Conservation (phyloP, 441 rosid genomes). For the Rhodomyrtus psidioides region DNA sequence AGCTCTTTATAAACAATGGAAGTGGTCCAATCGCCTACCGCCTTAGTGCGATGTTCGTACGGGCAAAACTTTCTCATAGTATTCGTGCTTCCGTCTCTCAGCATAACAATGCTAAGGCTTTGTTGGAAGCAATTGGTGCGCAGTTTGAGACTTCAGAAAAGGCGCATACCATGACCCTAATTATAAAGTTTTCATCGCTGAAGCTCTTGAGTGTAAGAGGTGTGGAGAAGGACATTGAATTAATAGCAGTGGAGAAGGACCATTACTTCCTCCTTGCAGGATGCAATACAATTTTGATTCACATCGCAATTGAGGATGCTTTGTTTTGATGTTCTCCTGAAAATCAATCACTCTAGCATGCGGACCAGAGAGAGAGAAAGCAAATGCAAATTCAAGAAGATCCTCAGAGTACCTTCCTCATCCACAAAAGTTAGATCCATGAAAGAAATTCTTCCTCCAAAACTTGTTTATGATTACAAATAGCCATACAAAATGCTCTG, state of each 20-base stretch:
- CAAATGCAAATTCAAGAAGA: neutral
- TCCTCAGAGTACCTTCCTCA: neutral
- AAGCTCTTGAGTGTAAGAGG: no score
- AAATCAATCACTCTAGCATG: neutral
- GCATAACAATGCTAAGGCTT: no score
- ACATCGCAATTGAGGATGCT: conserved; percentile 91
- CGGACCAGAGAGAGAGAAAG: neutral
- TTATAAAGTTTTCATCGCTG: no score
- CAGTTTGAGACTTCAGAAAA: no score
- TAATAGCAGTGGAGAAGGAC: neutral
- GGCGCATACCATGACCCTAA: no score
- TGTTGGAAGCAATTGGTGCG: no score
- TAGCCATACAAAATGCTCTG: neutral
- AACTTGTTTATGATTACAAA: neutral
- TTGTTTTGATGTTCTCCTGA: conserved; percentile 93
- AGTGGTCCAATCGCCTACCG: no score
- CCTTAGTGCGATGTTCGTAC: no score
- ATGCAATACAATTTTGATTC: conserved; percentile 90
- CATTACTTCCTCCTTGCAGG: conserved; percentile 96
- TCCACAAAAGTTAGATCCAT: neutral
- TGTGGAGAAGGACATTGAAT: no score
- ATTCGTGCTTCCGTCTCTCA: no score
- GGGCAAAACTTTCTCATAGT: no score
- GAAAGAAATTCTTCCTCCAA: neutral
- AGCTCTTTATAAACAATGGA: no score